Conservation (phyloP, 768 basidiomycete genomes). For the Tylopilus subfusipes region DNA sequence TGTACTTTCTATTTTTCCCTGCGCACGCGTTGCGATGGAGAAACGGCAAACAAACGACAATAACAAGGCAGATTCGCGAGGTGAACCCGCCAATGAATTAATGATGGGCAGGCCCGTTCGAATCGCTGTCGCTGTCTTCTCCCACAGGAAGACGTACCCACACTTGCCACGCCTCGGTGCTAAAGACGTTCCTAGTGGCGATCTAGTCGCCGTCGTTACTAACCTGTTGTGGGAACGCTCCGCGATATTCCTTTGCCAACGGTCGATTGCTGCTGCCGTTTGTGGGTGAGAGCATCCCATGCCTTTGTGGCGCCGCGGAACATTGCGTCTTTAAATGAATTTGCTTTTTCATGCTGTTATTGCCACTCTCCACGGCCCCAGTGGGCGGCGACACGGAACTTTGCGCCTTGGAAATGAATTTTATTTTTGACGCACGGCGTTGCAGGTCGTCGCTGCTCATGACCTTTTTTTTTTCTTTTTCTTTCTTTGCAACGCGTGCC, state of each 20-base stretch:
- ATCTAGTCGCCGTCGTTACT: background rate
- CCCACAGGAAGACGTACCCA: background rate
- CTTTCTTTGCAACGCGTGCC: background rate
- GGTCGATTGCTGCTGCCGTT: background rate
- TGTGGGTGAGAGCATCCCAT: background rate
- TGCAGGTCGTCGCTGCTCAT: background rate
- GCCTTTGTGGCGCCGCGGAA: background rate
- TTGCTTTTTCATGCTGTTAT: background rate
- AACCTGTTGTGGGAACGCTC: background rate
- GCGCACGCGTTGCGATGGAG: background rate
- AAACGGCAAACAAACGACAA: background rate
- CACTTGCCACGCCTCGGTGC: background rate
- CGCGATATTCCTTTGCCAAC: background rate
- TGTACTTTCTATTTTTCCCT: background rate
- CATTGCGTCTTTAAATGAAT: background rate
- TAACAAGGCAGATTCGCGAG: too few relatives aligned
- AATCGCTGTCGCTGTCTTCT: background rate
- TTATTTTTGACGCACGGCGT: background rate
- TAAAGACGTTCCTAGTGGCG: background rate
- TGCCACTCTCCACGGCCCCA: background rate
- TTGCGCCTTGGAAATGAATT: background rate
- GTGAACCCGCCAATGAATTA: too few relatives aligned
- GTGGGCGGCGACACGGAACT: slow-evolving; percentile 8
- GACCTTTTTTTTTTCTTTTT: background rate
- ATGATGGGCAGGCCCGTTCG: background rate